Evolutionary conservation across 176 grass and related monocot species (phyloP).

Genomic region (Eleusine coracana): DNA sequence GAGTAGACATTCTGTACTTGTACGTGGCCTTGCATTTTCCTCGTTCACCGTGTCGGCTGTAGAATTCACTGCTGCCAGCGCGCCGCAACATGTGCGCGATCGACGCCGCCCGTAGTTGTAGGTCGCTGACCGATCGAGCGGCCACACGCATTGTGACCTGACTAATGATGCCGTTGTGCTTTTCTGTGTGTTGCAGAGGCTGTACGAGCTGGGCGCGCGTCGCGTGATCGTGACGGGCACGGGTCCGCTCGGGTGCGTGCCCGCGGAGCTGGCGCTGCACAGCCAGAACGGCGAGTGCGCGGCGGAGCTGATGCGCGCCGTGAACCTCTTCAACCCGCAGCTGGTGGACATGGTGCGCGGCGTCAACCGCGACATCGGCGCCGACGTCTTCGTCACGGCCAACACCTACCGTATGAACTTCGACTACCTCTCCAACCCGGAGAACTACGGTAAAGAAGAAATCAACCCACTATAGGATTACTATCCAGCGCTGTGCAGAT

Average conservation of each 20-base stretch:
- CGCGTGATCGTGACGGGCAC: slow-evolving; percentile 88
- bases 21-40: neutral
- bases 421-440: slow-evolving; percentile 77
- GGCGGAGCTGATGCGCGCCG: slow-evolving; percentile 67
- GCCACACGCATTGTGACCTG: neutral
- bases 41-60: neutral
- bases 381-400: slow-evolving; percentile 71
- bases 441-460: slow-evolving; percentile 42
- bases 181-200: slow-evolving; percentile 46
- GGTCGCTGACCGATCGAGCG: neutral
- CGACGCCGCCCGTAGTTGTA: neutral
- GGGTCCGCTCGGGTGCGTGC: slow-evolving; percentile 86
- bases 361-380: slow-evolving; percentile 64
- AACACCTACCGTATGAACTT: slow-evolving; percentile 79
- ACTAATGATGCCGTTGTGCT: neutral
- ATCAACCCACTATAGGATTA: neutral
- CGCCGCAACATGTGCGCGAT: neutral
- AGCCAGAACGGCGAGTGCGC: slow-evolving; percentile 67
- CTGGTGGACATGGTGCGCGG: slow-evolving; percentile 58
- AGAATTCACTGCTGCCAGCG: neutral
- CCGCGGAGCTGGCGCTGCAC: slow-evolving; percentile 78
- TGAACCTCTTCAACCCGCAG: slow-evolving; percentile 84
- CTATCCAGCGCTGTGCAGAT: too few species aligned
- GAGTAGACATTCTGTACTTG: neutral
- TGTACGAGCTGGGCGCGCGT: slow-evolving; percentile 75